Evolutionary conservation across 768 basidiomycete species (phyloP), one percentile per base, ranked within the genome.

Genomic region (Termitomyces sp.): DNA sequence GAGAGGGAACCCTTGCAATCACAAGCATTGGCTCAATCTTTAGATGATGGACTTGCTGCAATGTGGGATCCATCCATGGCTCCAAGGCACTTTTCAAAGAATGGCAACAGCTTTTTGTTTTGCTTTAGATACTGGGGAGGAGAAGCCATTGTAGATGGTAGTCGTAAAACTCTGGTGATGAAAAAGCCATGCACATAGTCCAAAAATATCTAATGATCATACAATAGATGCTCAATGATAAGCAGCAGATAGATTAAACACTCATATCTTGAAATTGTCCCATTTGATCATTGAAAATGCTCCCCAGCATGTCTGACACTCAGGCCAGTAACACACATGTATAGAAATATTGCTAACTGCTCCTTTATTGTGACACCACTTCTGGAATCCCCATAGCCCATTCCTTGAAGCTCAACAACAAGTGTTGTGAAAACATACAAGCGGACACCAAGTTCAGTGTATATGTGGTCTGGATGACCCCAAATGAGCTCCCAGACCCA

Each of bases 321-420:
- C 51, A 63, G 32, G 15, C 62, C 67, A 33, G 65, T 74, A 42
- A 72, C 66, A 54, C 60, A 64, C 18, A 60, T 67, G 40, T 71
- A 71, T 9, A 73, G 59, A 52, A 72, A 73, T 20, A 71, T 73
- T 40, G 71, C 70, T 1, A 60, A 61, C 46, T 69, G 64, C 51
- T 72, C 70, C 33, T 67, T 55, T 0, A 72, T 45, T 9, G 58
- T 22, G 7, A 70, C 64, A 46, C 22, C 45, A 62, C 60, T 13
- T 18, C 42, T 57, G 3, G 61, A 65, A 33, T 39, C 55, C 1
- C n/a, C 20, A 28, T 56, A 54, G 28, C 62, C 63, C 12, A 57
- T 11, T 28, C 35, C 7, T 13, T 38, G 40, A 58, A 65, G n/a
- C n/a, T n/a, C n/a, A n/a, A n/a, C n/a, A n/a, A n/a, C n/a, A n/a